These are phyloP conservation scores for Russula vinacea DNA, from an alignment of 768 basidiomycete species.

Conservation along the genomic window DNA sequence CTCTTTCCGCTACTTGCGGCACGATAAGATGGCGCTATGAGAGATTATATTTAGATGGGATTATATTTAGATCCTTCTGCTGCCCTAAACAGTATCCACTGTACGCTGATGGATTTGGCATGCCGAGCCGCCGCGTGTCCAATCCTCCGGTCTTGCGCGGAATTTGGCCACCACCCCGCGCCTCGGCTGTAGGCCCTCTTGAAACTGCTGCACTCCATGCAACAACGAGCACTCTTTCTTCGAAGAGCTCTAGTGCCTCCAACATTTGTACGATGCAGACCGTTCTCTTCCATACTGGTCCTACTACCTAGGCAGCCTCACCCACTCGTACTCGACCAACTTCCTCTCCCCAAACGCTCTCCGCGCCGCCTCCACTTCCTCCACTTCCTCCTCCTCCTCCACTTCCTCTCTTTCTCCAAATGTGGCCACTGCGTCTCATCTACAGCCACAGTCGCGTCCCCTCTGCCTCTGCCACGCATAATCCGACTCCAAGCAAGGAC, in stretches of 20 bases:
- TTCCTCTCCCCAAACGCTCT: too few relatives aligned
- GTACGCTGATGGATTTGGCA: not conserved
- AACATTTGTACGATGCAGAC: not conserved
- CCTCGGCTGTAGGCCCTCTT: not conserved
- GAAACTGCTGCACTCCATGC: not conserved
- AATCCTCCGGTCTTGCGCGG: not conserved
- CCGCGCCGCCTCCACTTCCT: conserved; percentile 5
- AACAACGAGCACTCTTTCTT: not conserved
- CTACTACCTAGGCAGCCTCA: not conserved
- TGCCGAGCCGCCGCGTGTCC: conserved; percentile 6
- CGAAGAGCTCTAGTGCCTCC: not conserved
- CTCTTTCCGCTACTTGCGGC: not conserved
- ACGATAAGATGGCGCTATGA: too few relatives aligned
- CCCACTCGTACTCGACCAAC: not conserved
- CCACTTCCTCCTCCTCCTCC: not conserved
- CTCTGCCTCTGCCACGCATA: not conserved
- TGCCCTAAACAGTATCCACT: too few relatives aligned
- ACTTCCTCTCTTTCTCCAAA: not conserved
- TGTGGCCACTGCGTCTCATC: not conserved
- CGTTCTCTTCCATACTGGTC: not conserved
- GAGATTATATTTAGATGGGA: too few relatives aligned
- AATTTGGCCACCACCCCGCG: not conserved
- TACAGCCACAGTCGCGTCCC: not conserved
- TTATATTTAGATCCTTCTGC: too few relatives aligned
- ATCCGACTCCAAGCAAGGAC: not conserved